These are phyloP conservation scores for Sphaerosporella brunnea DNA, from an alignment of 495 filamentous ascomycete species.

Conservation along the genomic window DNA sequence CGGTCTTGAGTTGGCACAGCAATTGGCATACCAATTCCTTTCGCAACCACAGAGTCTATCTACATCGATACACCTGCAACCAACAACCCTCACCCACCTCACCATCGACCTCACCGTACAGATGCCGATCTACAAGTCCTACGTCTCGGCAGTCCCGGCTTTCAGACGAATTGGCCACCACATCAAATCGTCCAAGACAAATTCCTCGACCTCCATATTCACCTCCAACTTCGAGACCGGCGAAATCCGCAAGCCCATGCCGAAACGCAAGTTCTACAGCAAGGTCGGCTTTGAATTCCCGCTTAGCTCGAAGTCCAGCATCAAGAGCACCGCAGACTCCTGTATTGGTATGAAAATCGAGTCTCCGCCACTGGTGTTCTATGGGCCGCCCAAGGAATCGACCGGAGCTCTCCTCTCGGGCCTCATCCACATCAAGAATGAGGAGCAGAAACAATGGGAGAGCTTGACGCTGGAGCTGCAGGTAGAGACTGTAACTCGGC, in stretches of 20 bases:
- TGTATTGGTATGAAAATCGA: constrained; percentile 49
- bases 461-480: constrained; percentile 51
- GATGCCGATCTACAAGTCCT: constrained; percentile 6
- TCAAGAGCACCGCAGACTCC: constrained; percentile 7
- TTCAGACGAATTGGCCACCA: constrained; percentile 3
- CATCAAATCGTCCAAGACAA: constrained; percentile 2
- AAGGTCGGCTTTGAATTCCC: constrained; percentile 12
- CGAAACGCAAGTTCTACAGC: constrained; percentile 10
- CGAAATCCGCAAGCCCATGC: constrained; percentile 11
- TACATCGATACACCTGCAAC: too few relatives aligned
- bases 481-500: constrained; percentile 51
- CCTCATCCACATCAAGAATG: constrained; percentile 50
- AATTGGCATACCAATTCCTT: too few relatives aligned
- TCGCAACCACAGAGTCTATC: too few relatives aligned
- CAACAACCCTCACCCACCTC: neutral
- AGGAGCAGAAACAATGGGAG: constrained; percentile 42
- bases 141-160: neutral
- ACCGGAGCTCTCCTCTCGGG: constrained; percentile 79
- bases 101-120: neutral
- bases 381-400: constrained; percentile 54
- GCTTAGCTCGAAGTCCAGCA: constrained; percentile 5
- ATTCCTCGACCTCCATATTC: constrained; percentile 12
- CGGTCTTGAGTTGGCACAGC: too few relatives aligned
- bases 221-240: constrained; percentile 12
- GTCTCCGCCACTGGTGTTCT: constrained; percentile 75